These are phyloP conservation scores for Jaltomata sinuosa DNA, from an alignment of 257 asterid species.

Conservation along the genomic window DNA sequence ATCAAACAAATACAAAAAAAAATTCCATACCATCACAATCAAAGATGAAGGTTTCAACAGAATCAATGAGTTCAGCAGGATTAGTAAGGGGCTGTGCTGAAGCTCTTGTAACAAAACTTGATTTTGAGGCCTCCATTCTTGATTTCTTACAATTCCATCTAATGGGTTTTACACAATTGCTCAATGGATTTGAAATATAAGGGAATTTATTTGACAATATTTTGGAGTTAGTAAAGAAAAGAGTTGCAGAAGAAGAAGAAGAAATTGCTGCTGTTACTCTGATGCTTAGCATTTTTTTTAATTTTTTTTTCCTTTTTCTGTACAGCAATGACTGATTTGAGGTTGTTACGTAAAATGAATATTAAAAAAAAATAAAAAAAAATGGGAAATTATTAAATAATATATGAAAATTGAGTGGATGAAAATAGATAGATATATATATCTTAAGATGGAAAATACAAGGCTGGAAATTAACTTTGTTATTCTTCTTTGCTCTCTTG, in stretches of 20 bases:
- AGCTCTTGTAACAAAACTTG: constrained; percentile 29
- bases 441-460: not conserved
- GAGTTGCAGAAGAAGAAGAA: constrained; percentile 25
- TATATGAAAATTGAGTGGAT: constrained; percentile 1
- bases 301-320: not conserved
- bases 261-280: constrained; percentile 31
- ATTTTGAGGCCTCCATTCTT: constrained; percentile 40
- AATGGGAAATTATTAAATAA: not conserved
- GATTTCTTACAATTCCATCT: constrained; percentile 40
- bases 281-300: constrained; percentile 30
- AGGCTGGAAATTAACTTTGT: not conserved
- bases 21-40: constrained; percentile 82
- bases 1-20: not conserved
- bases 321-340: not conserved
- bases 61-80: constrained; percentile 78
- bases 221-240: constrained; percentile 21
- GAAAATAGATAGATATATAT: not conserved
- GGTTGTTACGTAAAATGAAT: not conserved
- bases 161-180: constrained; percentile 29
- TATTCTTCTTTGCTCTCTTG: not conserved
- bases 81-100: constrained; percentile 70
- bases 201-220: constrained; percentile 23
- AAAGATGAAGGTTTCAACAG: constrained; percentile 91
- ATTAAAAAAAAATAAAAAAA: not conserved
- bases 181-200: constrained; percentile 32